phyloP scores from a whole-genome alignment of 73 alveolate genomes.

The Uronychia binucleata region DNA sequence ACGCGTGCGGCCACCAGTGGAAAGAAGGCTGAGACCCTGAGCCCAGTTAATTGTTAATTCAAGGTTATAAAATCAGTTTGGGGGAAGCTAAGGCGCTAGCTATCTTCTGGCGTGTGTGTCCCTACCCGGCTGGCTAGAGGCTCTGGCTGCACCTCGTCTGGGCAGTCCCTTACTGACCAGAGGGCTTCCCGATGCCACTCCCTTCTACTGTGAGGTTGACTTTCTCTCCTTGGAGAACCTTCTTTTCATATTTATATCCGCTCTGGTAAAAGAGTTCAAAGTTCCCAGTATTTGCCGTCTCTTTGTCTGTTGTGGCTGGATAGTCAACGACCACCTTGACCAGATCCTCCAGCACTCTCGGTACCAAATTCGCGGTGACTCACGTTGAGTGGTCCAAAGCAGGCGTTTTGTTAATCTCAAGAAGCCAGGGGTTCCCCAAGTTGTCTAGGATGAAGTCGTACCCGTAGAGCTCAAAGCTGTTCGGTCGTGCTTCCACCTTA shows the following conservation, averaged over 20 bases:
- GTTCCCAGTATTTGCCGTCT: not conserved
- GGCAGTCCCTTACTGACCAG: too few relatives aligned
- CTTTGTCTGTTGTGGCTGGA: not conserved
- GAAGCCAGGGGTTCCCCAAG: conserved; percentile 14
- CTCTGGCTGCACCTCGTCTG: too few relatives aligned
- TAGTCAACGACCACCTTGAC: conserved; percentile 13
- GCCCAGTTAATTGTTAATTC: not conserved
- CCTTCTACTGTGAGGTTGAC: not conserved
- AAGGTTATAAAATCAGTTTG: not conserved
- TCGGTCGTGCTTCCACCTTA: conserved; percentile 5
- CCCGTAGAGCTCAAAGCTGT: conserved; percentile 18
- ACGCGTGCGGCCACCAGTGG: conserved; percentile 72
- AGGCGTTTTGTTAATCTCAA: conserved; percentile 28
- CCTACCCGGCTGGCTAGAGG: not conserved
- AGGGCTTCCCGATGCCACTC: not conserved
- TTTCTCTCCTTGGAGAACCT: not conserved
- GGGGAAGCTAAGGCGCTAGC: not conserved
- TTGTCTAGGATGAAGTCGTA: conserved; percentile 22
- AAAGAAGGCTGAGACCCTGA: conserved; percentile 64
- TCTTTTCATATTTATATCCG: not conserved
- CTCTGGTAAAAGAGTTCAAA: not conserved
- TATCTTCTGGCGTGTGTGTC: not conserved
- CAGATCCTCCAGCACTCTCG: conserved; percentile 22
- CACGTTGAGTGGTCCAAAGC: conserved; percentile 37
- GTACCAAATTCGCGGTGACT: conserved; percentile 15